Percentiles rank a stretch among this genome's conserved stretches.
Evolutionary conservation across 208 protist genomes (phyloP).

Genomic region (Trypanosoma caninum): DNA sequence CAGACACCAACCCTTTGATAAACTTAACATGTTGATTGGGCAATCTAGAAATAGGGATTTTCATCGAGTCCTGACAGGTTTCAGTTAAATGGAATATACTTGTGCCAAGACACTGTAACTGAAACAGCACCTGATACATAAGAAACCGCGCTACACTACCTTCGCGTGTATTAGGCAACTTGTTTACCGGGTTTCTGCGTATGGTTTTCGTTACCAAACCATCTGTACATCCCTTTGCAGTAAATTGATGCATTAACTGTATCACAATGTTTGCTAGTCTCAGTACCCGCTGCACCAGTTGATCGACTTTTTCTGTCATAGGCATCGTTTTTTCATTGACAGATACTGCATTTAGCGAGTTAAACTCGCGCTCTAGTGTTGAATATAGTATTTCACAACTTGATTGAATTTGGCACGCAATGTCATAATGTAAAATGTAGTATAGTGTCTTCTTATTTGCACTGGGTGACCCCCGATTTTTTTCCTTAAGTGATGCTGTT

Average conservation of each 20-base stretch:
- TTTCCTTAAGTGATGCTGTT: not conserved
- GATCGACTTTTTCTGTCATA: slow-evolving; percentile 29
- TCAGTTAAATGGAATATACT: slow-evolving; percentile 65
- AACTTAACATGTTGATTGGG: slow-evolving; percentile 60
- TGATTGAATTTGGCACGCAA: slow-evolving; percentile 84
- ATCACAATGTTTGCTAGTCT: slow-evolving; percentile 75
- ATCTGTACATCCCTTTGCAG: slow-evolving; percentile 28
- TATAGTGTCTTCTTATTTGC: slow-evolving; percentile 51
- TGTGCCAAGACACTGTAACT: slow-evolving; percentile 74
- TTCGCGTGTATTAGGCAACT: slow-evolving; percentile 43
- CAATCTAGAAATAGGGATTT: slow-evolving; percentile 51
- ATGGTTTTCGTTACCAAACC: slow-evolving; percentile 21
- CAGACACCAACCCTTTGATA: slow-evolving; percentile 37
- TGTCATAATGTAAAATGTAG: slow-evolving; percentile 72
- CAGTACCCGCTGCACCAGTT: slow-evolving; percentile 43
- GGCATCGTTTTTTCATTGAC: slow-evolving; percentile 20
- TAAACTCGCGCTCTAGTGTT: slow-evolving; percentile 64
- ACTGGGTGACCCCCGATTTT: slow-evolving; percentile 4
- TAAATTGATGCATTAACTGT: slow-evolving; percentile 68
- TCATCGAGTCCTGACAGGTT: slow-evolving; percentile 48
- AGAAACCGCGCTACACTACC: slow-evolving; percentile 64
- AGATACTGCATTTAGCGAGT: slow-evolving; percentile 32
- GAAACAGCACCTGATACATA: slow-evolving; percentile 81
- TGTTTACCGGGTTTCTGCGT: slow-evolving; percentile 60
- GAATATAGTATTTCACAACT: slow-evolving; percentile 57